These are phyloP conservation scores for Monosporascus sp. DNA, from an alignment of 2,329 filamentous ascomycete species.

Conservation along the genomic window DNA sequence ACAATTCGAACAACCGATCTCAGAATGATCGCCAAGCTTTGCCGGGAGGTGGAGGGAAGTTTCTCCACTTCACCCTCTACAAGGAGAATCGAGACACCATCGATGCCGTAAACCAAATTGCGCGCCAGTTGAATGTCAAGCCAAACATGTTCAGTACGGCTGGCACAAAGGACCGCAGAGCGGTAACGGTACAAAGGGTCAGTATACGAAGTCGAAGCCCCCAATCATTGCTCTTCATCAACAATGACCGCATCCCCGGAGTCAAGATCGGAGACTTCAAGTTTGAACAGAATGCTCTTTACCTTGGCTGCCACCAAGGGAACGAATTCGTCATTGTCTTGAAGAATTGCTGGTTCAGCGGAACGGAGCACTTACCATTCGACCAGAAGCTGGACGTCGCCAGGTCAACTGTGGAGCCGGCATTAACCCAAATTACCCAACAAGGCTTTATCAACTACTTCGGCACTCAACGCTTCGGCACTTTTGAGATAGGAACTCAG, in stretches of 20 bases:
- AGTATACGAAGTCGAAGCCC: constrained; percentile 52
- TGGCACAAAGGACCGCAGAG: constrained; percentile 86
- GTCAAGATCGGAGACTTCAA: constrained; percentile 74
- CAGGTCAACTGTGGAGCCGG: constrained; percentile 46
- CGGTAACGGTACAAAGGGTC: constrained; percentile 78
- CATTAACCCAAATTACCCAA: constrained; percentile 62
- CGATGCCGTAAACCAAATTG: constrained; percentile 76
- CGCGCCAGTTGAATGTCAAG: constrained; percentile 68
- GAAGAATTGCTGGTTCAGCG: constrained; percentile 68
- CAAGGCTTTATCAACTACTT: constrained; percentile 97
- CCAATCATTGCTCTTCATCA: constrained; percentile 60
- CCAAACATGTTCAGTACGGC: constrained; percentile 69
- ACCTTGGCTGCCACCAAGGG: constrained; percentile 77
- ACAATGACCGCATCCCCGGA: constrained; percentile 54
- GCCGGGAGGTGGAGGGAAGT: constrained; percentile 54
- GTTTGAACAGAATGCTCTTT: constrained; percentile 65
- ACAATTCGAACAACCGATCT: constrained; percentile 15
- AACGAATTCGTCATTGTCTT: constrained; percentile 93
- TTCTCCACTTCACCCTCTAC: constrained; percentile 86
- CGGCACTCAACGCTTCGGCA: constrained; percentile 93
- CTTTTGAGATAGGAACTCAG: constrained; percentile 80
- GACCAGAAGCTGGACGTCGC: constrained; percentile 39
- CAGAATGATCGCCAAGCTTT: constrained; percentile 18
- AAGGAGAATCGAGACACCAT: constrained; percentile 98
- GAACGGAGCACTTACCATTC: constrained; percentile 39